Evolutionary conservation across 129 eudicot genomes (phyloP).

Genomic region (Escallonia herrerae): DNA sequence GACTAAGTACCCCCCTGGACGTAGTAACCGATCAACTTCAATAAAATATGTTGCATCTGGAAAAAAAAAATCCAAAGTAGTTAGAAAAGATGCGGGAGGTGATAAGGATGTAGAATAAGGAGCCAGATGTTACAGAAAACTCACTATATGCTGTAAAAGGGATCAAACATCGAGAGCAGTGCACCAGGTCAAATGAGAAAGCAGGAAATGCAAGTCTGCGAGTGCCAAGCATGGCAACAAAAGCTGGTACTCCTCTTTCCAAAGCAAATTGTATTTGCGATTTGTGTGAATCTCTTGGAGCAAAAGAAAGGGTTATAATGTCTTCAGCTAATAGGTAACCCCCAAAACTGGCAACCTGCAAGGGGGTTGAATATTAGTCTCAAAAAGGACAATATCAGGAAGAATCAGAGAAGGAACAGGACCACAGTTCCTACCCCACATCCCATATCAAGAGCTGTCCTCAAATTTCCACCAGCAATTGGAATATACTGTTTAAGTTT

Average conservation of each 20-base stretch:
- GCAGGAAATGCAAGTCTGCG: constrained; percentile 93
- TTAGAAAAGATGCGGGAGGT: constrained; percentile 12
- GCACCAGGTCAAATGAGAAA: constrained; percentile 81
- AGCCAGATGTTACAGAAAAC: constrained; percentile 20
- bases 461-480: constrained; percentile 68
- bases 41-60: constrained; percentile 93
- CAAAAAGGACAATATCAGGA: constrained; percentile 2
- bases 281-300: constrained; percentile 99
- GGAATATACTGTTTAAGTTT: constrained; percentile 91
- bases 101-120: neutral
- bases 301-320: constrained; percentile 82
- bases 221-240: constrained; percentile 98
- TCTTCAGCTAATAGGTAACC: constrained; percentile 76
- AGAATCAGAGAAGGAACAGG: neutral
- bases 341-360: constrained; percentile 97
- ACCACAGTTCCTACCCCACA: constrained; percentile 67
- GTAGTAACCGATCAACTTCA: constrained; percentile 91
- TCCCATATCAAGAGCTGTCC: constrained; percentile 99
- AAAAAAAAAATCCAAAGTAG: constrained; percentile 3
- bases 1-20: constrained; percentile 90
- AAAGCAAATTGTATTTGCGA: constrained; percentile 94
- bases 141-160: constrained; percentile 95
- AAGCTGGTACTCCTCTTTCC: constrained; percentile 93
- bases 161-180: constrained; percentile 93
- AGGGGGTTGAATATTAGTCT: neutral